phyloP scores from a whole-genome alignment of 768 basidiomycete species.

The Fistulinella prunicolor region DNA sequence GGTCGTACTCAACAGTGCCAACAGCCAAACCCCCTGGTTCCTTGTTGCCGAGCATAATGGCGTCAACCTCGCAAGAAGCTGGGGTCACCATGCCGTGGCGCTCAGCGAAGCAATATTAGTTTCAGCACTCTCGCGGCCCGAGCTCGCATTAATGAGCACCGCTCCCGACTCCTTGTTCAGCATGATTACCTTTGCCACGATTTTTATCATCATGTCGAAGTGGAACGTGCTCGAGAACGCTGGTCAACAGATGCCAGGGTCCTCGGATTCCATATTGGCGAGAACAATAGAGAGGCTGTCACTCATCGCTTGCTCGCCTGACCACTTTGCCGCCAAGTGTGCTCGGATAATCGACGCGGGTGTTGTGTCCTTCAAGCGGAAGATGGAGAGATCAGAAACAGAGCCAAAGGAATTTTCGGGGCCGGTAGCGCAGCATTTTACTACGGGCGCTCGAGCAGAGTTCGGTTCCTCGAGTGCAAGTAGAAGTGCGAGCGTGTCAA shows the following conservation, averaged over 20 bases:
- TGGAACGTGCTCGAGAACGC: constrained; percentile 38
- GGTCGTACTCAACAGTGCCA: constrained; percentile 17
- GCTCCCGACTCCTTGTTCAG: constrained; percentile 42
- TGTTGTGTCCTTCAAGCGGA: constrained; percentile 29
- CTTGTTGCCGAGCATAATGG: constrained; percentile 32
- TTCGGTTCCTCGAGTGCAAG: constrained; percentile 16
- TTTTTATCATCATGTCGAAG: constrained; percentile 42
- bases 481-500: constrained; percentile 16
- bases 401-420: constrained; percentile 18
- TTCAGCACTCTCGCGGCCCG: constrained; percentile 31
- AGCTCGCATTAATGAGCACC: constrained; percentile 36
- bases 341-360: constrained; percentile 40
- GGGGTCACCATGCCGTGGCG: constrained; percentile 39
- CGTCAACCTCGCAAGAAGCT: constrained; percentile 32
- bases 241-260: constrained; percentile 34
- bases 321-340: constrained; percentile 41
- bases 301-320: constrained; percentile 35
- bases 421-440: constrained; percentile 23
- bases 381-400: constrained; percentile 23
- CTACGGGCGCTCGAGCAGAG: constrained; percentile 12
- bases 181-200: constrained; percentile 43
- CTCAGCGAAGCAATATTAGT: constrained; percentile 39
- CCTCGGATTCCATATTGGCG: constrained; percentile 37
- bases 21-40: constrained; percentile 29
- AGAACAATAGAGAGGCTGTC: constrained; percentile 35